phyloP scores from a whole-genome alignment of 768 basidiomycete species.

The Cystobasidiopsis lactophilus region DNA sequence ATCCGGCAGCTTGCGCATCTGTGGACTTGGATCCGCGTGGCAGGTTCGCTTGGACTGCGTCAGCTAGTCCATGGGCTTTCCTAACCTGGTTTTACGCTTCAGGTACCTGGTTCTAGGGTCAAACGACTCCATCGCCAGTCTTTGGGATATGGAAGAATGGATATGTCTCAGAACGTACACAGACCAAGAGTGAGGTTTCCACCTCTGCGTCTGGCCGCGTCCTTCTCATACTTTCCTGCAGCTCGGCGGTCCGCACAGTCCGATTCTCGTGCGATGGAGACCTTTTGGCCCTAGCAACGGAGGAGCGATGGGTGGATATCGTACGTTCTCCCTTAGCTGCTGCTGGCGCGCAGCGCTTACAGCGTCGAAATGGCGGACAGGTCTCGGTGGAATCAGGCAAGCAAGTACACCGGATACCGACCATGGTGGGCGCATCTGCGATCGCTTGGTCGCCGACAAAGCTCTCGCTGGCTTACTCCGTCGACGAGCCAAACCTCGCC shows the following conservation, averaged over 20 bases:
- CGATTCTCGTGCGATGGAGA: background rate
- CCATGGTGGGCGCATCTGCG: background rate
- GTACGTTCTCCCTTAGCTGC: background rate
- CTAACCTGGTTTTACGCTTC: constrained; percentile 83
- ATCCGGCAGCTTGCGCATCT: background rate
- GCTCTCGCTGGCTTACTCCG: background rate
- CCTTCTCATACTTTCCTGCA: background rate
- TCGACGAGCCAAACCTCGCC: background rate
- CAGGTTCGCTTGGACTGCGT: constrained; percentile 35
- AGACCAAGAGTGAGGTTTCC: background rate
- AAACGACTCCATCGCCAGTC: background rate
- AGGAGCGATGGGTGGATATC: background rate
- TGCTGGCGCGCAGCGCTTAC: background rate
- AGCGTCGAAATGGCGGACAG: background rate
- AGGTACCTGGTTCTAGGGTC: constrained; percentile 28
- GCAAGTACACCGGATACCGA: background rate
- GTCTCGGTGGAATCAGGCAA: background rate
- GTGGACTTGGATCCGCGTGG: constrained; percentile 1
- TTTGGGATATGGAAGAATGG: background rate
- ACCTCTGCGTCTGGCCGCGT: background rate
- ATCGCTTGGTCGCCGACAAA: background rate
- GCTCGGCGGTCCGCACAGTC: background rate
- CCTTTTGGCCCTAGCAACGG: background rate
- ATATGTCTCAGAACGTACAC: background rate
- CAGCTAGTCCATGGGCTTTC: constrained; percentile 85